Conservation (phyloP, 2,329 filamentous ascomycete genomes). For the Dactylonectria macrodidyma region DNA sequence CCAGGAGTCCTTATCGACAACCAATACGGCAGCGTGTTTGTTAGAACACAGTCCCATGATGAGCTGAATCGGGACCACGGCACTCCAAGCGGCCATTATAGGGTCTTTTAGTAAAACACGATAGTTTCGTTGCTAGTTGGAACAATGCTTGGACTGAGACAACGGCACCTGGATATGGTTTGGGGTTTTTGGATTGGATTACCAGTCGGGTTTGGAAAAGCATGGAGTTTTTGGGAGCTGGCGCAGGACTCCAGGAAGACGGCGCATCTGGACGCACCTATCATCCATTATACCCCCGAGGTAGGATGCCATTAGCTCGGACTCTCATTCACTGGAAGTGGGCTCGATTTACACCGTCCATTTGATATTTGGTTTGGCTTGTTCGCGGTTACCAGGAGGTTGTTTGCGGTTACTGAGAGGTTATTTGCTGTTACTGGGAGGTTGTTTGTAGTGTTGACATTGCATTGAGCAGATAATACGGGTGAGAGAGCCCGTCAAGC, state of each 20-base stretch:
- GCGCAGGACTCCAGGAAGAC: background rate
- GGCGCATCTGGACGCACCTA: conserved; percentile 18
- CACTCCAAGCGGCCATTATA: conserved; percentile 3
- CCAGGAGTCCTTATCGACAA: background rate
- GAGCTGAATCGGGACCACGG: conserved; percentile 4
- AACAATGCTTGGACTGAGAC: background rate
- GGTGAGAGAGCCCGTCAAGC: background rate
- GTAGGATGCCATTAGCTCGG: conserved; percentile 5
- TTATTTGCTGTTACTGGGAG: background rate
- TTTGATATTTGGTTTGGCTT: conserved; percentile 3
- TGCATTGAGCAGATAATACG: background rate
- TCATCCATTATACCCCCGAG: conserved; percentile 16
- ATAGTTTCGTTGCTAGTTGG: background rate
- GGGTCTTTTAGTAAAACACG: conserved; percentile 13
- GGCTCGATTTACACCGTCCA: conserved; percentile 9
- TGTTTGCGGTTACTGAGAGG: background rate
- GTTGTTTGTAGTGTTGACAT: background rate
- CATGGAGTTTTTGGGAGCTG: conserved; percentile 18
- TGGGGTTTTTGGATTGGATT: conserved; percentile 10
- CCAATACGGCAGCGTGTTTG: conserved; percentile 6
- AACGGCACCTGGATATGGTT: conserved; percentile 8
- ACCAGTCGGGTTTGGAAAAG: conserved; percentile 12
- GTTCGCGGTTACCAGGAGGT: background rate
- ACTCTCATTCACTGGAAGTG: conserved; percentile 4
- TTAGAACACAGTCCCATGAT: background rate